A percentile compares a stretch with the other conserved stretches of the same genome.
These are phyloP conservation scores for Phytopythium mirpurense DNA, from an alignment of 352 stramenopile genomes.

Conservation along the genomic window DNA sequence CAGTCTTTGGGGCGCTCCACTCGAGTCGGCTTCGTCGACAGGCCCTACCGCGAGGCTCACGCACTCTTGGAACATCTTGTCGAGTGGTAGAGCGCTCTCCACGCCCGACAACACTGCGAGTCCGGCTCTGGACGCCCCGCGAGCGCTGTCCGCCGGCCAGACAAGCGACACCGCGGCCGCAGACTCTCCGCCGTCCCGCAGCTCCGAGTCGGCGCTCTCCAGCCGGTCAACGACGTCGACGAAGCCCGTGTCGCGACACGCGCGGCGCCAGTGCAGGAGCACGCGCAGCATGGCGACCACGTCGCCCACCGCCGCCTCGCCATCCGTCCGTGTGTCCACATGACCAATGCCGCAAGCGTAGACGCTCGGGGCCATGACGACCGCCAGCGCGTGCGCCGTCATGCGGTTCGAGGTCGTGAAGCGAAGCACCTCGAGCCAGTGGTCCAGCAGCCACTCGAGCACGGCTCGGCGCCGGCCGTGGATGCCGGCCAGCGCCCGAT, in stretches of 20 bases:
- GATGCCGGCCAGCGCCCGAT: not conserved
- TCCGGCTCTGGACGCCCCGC: not conserved
- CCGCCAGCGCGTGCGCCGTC: constrained; percentile 38
- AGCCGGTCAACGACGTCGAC: not conserved
- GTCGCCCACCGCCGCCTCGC: constrained; percentile 5
- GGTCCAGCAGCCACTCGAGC: constrained; percentile 61
- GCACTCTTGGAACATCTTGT: not conserved
- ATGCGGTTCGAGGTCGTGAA: constrained; percentile 39
- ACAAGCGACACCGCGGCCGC: not conserved
- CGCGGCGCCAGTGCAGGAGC: constrained; percentile 29
- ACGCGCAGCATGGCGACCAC: constrained; percentile 37
- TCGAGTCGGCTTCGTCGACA: too few relatives aligned
- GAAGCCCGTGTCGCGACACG: constrained; percentile 6
- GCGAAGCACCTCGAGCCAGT: constrained; percentile 48
- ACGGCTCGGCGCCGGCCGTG: constrained; percentile 11
- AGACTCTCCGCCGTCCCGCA: not conserved
- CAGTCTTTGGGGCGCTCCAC: not conserved
- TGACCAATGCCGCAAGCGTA: constrained; percentile 21
- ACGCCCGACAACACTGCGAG: not conserved
- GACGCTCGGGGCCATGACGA: constrained; percentile 58
- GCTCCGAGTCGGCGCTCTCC: not conserved
- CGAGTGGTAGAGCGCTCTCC: not conserved
- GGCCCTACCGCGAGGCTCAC: not conserved
- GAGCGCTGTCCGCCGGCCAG: not conserved
- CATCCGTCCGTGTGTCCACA: not conserved